Percentiles rank a stretch among this genome's conserved stretches.
phyloP scores from a whole-genome alignment of 2,329 filamentous ascomycete species.

The Blastomyces emzantsi region DNA sequence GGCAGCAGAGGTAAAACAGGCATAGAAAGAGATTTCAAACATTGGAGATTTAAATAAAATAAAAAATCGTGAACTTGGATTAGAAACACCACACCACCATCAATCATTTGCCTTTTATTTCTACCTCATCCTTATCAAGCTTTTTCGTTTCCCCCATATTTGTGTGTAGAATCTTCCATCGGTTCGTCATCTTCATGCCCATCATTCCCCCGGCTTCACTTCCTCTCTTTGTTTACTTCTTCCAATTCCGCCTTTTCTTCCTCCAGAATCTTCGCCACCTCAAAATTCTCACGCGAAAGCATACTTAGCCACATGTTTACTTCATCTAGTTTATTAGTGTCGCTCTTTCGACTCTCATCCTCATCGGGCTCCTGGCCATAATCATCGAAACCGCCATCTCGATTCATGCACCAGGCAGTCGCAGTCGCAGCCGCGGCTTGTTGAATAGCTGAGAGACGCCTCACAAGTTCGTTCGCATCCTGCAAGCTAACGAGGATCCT shows the following conservation, averaged over 20 bases:
- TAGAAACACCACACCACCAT: too few relatives aligned
- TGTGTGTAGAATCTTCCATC: too few relatives aligned
- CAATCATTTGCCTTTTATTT: too few relatives aligned
- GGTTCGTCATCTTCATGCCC: too few relatives aligned
- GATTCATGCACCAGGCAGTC: not conserved
- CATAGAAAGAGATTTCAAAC: not conserved
- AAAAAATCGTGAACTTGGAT: not conserved
- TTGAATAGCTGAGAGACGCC: slow-evolving; percentile 32
- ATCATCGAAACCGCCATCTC: slow-evolving; percentile 2
- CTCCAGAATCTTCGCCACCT: slow-evolving; percentile 8
- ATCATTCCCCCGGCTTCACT: not conserved
- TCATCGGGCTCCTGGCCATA: not conserved
- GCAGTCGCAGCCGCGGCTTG: not conserved
- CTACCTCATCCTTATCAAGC: too few relatives aligned
- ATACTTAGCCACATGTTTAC: not conserved
- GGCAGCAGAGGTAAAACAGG: too few relatives aligned
- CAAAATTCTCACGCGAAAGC: not conserved
- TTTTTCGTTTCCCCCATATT: too few relatives aligned
- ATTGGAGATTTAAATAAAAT: not conserved
- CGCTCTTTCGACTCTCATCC: slow-evolving; percentile 8
- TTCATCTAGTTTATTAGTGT: not conserved
- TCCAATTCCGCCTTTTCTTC: slow-evolving; percentile 6
- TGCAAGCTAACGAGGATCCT: slow-evolving; percentile 47
- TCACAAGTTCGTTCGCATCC: slow-evolving; percentile 55
- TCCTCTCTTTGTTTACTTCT: too few relatives aligned